Conservation (phyloP, 306 rosid genomes). For the Prunus mume region DNA sequence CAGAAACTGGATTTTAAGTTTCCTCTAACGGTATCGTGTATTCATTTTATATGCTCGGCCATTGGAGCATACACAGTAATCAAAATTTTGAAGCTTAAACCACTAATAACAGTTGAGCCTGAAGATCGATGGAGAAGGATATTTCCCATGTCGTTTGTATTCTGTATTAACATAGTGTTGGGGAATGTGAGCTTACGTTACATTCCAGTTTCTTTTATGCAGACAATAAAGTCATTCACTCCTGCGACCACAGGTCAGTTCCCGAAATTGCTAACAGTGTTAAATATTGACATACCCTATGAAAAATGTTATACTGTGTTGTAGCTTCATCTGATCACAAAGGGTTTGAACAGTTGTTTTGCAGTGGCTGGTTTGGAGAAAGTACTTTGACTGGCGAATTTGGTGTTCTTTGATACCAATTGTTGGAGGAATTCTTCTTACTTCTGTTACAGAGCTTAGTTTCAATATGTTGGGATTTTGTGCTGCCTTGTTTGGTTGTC, state of each 20-base stretch:
- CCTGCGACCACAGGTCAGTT: slow-evolving; percentile 92
- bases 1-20: slow-evolving; percentile 99
- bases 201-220: slow-evolving; percentile 99
- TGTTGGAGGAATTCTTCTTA: slow-evolving; percentile 98
- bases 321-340: slow-evolving; percentile 31
- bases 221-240: slow-evolving; percentile 95
- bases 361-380: slow-evolving; percentile 97
- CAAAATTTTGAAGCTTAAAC: slow-evolving; percentile 82
- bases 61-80: slow-evolving; percentile 77
- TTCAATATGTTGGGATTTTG: slow-evolving; percentile 92
- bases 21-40: slow-evolving; percentile 80
- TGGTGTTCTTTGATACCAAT: slow-evolving; percentile 94
- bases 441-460: slow-evolving; percentile 92
- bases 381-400: slow-evolving; percentile 85
- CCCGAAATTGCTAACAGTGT: slow-evolving; percentile 1
- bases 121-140: slow-evolving; percentile 96
- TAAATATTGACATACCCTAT: not conserved
- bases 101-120: slow-evolving; percentile 77
- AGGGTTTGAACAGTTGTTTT: slow-evolving; percentile 61
- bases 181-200: slow-evolving; percentile 95
- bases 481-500: slow-evolving; percentile 95
- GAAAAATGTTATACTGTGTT: not conserved
- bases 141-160: slow-evolving; percentile 98
- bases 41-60: slow-evolving; percentile 94
- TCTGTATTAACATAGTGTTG: slow-evolving; percentile 89